These are phyloP conservation scores for Diaporthe australafricana DNA, from an alignment of 2,329 filamentous ascomycete genomes.

Conservation along the genomic window DNA sequence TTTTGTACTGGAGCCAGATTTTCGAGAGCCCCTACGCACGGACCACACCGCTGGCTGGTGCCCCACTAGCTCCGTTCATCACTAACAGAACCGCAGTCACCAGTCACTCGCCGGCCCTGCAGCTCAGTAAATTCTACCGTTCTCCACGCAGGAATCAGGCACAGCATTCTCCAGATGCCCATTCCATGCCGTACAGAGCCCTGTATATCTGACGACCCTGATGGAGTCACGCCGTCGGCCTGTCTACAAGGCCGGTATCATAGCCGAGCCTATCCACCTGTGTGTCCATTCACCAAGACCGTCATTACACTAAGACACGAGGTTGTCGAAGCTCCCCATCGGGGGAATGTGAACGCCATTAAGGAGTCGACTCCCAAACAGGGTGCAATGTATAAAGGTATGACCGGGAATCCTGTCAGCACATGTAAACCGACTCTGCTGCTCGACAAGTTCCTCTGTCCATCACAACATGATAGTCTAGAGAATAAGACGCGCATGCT, in stretches of 20 bases:
- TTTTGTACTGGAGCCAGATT: conserved; percentile 35
- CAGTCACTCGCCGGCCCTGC: not conserved
- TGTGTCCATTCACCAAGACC: not conserved
- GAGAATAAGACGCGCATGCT: too few relatives aligned
- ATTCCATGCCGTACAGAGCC: not conserved
- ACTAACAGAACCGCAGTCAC: conserved; percentile 13
- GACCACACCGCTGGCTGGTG: conserved; percentile 12
- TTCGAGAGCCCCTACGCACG: conserved; percentile 31
- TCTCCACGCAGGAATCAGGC: not conserved
- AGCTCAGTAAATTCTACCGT: not conserved
- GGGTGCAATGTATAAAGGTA: too few relatives aligned
- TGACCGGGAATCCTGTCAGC: too few relatives aligned
- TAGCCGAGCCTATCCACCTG: not conserved
- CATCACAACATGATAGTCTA: too few relatives aligned
- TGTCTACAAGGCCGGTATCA: not conserved
- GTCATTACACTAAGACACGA: not conserved
- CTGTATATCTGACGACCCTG: not conserved
- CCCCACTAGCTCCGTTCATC: conserved; percentile 16
- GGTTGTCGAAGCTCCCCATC: not conserved
- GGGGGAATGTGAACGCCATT: not conserved
- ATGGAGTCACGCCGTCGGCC: not conserved
- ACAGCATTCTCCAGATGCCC: not conserved
- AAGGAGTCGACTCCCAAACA: not conserved
- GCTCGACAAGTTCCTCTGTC: too few relatives aligned
- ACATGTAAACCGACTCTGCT: too few relatives aligned